Evolutionary conservation across 148 eudicot species (phyloP), one percentile per base, ranked within the genome.

Genomic region (Nyssa sinensis): DNA sequence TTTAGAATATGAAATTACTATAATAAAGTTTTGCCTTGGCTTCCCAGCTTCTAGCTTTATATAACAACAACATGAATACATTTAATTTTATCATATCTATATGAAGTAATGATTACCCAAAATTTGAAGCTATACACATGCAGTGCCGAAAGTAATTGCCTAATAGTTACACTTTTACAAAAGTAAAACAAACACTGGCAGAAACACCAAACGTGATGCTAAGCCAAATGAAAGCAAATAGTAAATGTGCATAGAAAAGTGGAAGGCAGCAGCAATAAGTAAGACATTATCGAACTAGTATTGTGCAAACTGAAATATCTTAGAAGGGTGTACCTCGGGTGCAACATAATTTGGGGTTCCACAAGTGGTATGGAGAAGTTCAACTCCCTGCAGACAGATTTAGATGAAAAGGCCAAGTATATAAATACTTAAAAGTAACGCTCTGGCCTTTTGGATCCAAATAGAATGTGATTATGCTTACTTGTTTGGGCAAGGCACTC

Each of bases 301-400:
- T 19, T 31, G 3, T 24, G 14, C 29, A 65, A 12, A 11, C 35
- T 12, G 33, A 59, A 33, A 21, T 61, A 41, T 58, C 55, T 44
- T 47, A 35, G 3, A 63, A n/a, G 35, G 68, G 32, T 33, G 53
- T 82, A 96, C 98, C 98, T 96, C 99, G 1, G 99, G 99, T 47
- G 99, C 94, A 84, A 88, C 87, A 85, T 96, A 96, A 86, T 96
- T 93, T 62, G 98, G 99, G 62, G 99, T 96, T 32, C 99, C 99
- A 60, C 99, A 96, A 21, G 99, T 93, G 66, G 99, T 96, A 79
- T 93, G 85, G 67, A 96, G 99, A 79, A 96, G 89, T 44, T 93
- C 91, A 78, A 91, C 99, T 62, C 97, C 99, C 99, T 96, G 74
- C 37, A 80, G 37, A 78, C 34, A 61, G 37, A 69, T 75, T 75